A percentile compares a stretch with the other conserved stretches of the same genome.
phyloP scores from a whole-genome alignment of 2,329 filamentous ascomycete species.

The Aspergillus ochraceoroseus region DNA sequence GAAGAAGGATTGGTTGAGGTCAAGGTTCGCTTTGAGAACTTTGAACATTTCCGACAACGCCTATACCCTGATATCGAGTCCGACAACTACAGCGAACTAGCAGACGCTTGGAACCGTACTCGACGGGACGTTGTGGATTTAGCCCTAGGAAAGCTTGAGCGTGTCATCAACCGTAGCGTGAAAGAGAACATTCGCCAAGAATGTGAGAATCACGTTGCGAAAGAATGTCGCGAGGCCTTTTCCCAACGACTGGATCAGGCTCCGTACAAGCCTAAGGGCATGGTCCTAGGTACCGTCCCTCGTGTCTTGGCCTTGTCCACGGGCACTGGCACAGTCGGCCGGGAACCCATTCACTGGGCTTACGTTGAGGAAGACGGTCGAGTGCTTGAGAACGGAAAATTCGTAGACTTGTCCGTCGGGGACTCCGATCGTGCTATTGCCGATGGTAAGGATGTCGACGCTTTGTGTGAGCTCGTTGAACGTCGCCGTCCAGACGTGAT shows the following conservation, averaged over 20 bases:
- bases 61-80: conserved; percentile 82
- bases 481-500: conserved; percentile 84
- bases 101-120: conserved; percentile 90
- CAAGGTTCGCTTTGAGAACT: conserved; percentile 68
- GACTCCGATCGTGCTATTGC: conserved; percentile 63
- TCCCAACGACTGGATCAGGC: conserved; percentile 88
- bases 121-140: conserved; percentile 77
- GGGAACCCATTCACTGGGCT: conserved; percentile 80
- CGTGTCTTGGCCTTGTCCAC: conserved; percentile 84
- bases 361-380: conserved; percentile 91
- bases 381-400: conserved; percentile 82
- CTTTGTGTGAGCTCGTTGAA: conserved; percentile 73
- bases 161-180: conserved; percentile 80
- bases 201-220: conserved; percentile 89
- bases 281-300: conserved; percentile 80
- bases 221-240: conserved; percentile 81
- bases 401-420: conserved; percentile 66
- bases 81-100: conserved; percentile 90
- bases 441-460: conserved; percentile 60
- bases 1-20: conserved; percentile 89
- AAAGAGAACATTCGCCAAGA: conserved; percentile 92
- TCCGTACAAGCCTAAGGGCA: conserved; percentile 89
- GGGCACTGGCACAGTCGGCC: conserved; percentile 68
- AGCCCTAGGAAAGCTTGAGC: conserved; percentile 75
- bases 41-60: conserved; percentile 68